phyloP scores from a whole-genome alignment of 2,329 filamentous ascomycete species.

The Tolypocladium cylindrosporum region DNA sequence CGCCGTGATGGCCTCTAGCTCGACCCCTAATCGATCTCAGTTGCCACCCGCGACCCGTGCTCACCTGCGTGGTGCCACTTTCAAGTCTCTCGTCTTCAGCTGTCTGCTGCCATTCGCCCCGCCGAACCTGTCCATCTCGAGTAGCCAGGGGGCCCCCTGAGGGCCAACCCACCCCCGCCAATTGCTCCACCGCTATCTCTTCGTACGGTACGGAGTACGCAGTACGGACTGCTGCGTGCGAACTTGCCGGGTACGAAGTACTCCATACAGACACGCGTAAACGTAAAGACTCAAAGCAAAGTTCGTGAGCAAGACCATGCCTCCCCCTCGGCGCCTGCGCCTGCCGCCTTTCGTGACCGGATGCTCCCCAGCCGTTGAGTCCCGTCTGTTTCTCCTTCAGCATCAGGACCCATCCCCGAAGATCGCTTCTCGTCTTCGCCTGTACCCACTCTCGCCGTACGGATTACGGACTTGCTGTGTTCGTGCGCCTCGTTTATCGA shows the following conservation, averaged over 20 bases:
- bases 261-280: too few species aligned
- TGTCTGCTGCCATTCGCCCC: neutral
- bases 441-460: neutral
- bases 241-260: too few species aligned
- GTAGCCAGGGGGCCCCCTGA: neutral
- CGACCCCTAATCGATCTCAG: neutral
- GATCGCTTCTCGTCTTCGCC: neutral
- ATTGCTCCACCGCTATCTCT: too few species aligned
- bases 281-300: too few species aligned
- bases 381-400: neutral
- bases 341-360: neutral
- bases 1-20: neutral
- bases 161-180: neutral
- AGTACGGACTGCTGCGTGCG: too few species aligned
- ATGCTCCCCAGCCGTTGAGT: neutral
- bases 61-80: neutral
- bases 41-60: neutral
- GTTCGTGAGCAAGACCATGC: too few species aligned
- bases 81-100: neutral
- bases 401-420: too few species aligned
- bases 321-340: neutral
- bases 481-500: neutral
- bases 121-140: neutral
- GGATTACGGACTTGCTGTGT: neutral
- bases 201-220: too few species aligned